These are phyloP conservation scores for Parmelia sp. DNA, from an alignment of 495 filamentous ascomycete species.

Conservation along the genomic window DNA sequence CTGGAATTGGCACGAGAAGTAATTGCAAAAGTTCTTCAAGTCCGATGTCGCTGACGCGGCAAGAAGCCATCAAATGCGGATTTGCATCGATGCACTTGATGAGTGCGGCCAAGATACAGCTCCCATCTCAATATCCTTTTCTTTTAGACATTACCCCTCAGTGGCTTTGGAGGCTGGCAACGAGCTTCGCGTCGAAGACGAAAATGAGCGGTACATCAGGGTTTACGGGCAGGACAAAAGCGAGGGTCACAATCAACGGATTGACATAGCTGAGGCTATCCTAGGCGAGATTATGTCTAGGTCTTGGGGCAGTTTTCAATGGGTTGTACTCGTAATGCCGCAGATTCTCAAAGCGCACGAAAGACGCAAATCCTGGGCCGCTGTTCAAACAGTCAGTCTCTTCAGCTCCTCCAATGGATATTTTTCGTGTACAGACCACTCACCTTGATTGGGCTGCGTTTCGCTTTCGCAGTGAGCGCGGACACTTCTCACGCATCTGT, in stretches of 20 bases:
- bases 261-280: not conserved
- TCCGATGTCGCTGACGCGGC: not conserved
- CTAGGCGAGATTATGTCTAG: not conserved
- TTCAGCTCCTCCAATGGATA: not conserved
- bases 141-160: slow-evolving; percentile 6
- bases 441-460: not conserved
- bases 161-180: not conserved
- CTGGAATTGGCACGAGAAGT: slow-evolving; percentile 5
- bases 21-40: slow-evolving; percentile 1
- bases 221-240: not conserved
- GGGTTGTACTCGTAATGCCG: not conserved
- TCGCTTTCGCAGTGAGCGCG: not conserved
- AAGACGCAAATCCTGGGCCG: not conserved
- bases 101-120: slow-evolving; percentile 5
- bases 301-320: slow-evolving; percentile 1
- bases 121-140: not conserved
- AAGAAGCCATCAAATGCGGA: not conserved
- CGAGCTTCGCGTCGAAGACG: not conserved
- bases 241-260: not conserved
- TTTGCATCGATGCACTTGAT: slow-evolving; percentile 14
- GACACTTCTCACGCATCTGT: slow-evolving; percentile 4
- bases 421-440: slow-evolving; percentile 6
- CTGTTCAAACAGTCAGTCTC: not conserved
- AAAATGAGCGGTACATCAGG: not conserved
- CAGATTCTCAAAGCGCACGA: not conserved